Base-by-base conservation (phyloP, 148 eudicot genomes). In the Suaeda aralocaspica region DNA sequence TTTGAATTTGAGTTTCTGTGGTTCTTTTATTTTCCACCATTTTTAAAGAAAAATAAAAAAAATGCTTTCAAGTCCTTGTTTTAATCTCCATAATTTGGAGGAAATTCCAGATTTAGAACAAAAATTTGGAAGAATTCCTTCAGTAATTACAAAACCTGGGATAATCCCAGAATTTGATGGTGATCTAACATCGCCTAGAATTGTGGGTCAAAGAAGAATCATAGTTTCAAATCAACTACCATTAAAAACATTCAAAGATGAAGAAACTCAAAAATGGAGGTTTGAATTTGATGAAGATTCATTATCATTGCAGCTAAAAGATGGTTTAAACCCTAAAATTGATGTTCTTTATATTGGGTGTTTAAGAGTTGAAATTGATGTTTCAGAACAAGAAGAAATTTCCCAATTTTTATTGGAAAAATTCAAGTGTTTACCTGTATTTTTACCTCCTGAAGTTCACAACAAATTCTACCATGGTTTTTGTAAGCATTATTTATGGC, bases 401-500 rank as follows among this genome's bases (percentile, higher is more conserved):
- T 79, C 90, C 0, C 61, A 80, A 18, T 58, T 45, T 18, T 63
- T 92, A 31, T 18, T 78, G 5, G 92, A 84, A 0, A 77, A 83
- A 16, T 92, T 82, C 56, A 77, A 78, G 15, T 92, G 97, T 68
- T 86, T 92, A 14, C 97, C 97, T 1, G 85, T 83, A 8, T 92
- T 89, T 62, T 44, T 92, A 48, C 46, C 89, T 0, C 16, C 70
- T 4, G 89, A 89, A 16, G 46, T 89, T 44, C 80, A 78, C 55
- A 82, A 81, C 44, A 83, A 79, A 21, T 92, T 76, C 71, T 92
- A 92, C 22, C 95, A 92, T 62, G 97, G 95, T 0, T 89, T 92
- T 30, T 92, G 97, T 71, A 92, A 92, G 82, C 92, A 89, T 52
- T 89, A 81, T 30, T 41, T 92, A 5, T 92, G 97, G 97, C 92